A percentile compares a stretch with the other conserved stretches of the same genome.
Conservation (phyloP, 2,329 filamentous ascomycete genomes). For the Fusarium luffae region DNA sequence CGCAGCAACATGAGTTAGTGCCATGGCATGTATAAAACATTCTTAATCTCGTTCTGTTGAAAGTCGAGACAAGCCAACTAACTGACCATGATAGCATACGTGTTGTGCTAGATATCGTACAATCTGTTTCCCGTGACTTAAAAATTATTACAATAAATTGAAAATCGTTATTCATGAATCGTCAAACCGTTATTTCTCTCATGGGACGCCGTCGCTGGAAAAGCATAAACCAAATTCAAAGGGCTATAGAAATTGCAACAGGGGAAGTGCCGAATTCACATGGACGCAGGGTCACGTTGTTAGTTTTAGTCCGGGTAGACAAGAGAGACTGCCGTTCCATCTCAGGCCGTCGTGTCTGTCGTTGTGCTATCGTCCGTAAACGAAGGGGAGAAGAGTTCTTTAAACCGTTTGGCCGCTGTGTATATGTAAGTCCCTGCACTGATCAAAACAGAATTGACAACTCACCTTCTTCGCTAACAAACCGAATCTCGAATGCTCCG, state of each 20-base stretch:
- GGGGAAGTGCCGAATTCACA: constrained; percentile 1
- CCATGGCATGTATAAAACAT: constrained; percentile 26
- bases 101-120: constrained; percentile 39
- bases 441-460: background rate
- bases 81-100: constrained; percentile 21
- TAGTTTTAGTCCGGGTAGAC: background rate
- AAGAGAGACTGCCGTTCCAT: background rate
- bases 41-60: constrained; percentile 19
- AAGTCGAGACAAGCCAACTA: constrained; percentile 18
- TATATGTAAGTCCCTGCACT: constrained; percentile 18
- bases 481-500: constrained; percentile 64
- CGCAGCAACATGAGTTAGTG: constrained; percentile 24
- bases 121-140: constrained; percentile 37
- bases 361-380: constrained; percentile 29
- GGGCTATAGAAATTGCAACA: constrained; percentile 21
- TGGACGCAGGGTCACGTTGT: background rate
- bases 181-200: constrained; percentile 34
- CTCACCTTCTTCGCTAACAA: constrained; percentile 56
- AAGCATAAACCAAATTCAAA: constrained; percentile 28
- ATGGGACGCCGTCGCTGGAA: constrained; percentile 35
- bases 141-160: constrained; percentile 27
- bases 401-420: constrained; percentile 51
- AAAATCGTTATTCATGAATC: constrained; percentile 44
- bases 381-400: constrained; percentile 53
- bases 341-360: constrained; percentile 23